Evolutionary conservation across 2,329 filamentous ascomycete species (phyloP).

Genomic region (Trichoderma guizhouense): DNA sequence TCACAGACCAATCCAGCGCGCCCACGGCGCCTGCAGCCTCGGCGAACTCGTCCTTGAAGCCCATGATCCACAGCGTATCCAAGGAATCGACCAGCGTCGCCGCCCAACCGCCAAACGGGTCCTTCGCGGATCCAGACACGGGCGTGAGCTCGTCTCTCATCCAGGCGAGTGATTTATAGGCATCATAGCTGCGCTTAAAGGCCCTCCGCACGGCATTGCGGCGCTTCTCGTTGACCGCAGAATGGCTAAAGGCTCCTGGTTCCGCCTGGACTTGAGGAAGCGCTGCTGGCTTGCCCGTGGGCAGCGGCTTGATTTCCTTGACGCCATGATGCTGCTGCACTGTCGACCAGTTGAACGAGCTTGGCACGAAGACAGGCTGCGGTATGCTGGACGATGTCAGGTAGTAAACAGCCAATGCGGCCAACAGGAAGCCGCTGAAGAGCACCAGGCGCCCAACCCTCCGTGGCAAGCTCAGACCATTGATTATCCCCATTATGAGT

Average conservation of each 20-base stretch:
- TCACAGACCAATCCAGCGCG: slow-evolving; percentile 51
- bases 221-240: slow-evolving; percentile 29
- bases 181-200: slow-evolving; percentile 45
- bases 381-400: neutral
- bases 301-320: slow-evolving; percentile 31
- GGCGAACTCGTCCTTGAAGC: slow-evolving; percentile 53
- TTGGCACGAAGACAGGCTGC: slow-evolving; percentile 23
- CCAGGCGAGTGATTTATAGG: slow-evolving; percentile 54
- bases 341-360: slow-evolving; percentile 33
- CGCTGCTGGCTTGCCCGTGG: slow-evolving; percentile 24
- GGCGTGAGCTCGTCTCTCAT: slow-evolving; percentile 51
- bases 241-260: slow-evolving; percentile 23
- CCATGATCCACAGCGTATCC: slow-evolving; percentile 64
- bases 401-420: slow-evolving; percentile 24
- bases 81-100: slow-evolving; percentile 59
- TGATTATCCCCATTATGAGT: slow-evolving; percentile 4
- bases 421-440: slow-evolving; percentile 22
- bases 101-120: slow-evolving; percentile 53
- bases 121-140: slow-evolving; percentile 43
- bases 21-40: slow-evolving; percentile 49
- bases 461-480: slow-evolving; percentile 26
- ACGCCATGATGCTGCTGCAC: slow-evolving; percentile 30
- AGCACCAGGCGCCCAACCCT: slow-evolving; percentile 25
- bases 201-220: slow-evolving; percentile 37
- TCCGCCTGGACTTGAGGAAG: slow-evolving; percentile 33